Evolutionary conservation across 2,329 filamentous ascomycete species (phyloP).

Genomic region (Alternaria solani): DNA sequence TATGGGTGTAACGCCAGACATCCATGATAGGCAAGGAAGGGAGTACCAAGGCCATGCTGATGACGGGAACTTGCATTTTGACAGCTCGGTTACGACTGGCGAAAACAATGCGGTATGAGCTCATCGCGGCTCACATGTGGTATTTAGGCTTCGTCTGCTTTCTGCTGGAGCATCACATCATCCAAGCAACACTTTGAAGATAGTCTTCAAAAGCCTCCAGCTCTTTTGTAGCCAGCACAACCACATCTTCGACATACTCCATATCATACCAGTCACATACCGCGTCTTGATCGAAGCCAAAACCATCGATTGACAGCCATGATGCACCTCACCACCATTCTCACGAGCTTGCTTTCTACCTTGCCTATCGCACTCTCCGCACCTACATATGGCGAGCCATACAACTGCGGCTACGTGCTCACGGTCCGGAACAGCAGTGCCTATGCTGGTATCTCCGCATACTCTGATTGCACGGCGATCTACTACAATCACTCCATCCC

Average conservation of each 20-base stretch:
- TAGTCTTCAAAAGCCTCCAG: background rate
- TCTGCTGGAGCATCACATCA: background rate
- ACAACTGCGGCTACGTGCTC: constrained; percentile 24
- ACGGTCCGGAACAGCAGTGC: constrained; percentile 19
- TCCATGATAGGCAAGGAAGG: constrained; percentile 4
- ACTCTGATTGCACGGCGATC: constrained; percentile 9
- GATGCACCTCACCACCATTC: background rate
- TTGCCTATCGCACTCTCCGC: background rate
- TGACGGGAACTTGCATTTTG: constrained; percentile 25
- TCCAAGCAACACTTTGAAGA: background rate
- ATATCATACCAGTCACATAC: background rate
- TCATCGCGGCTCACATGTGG: constrained; percentile 7
- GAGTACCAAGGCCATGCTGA: constrained; percentile 25
- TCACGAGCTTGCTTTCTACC: background rate
- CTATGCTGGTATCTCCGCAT: constrained; percentile 16
- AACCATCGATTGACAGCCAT: background rate
- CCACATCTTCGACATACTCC: background rate
- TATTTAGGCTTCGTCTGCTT: constrained; percentile 9
- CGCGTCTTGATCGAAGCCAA: background rate
- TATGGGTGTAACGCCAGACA: constrained; percentile 12
- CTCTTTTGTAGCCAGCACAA: background rate
- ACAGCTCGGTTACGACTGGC: constrained; percentile 23
- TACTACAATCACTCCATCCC: constrained; percentile 18
- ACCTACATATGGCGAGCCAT: constrained; percentile 7
- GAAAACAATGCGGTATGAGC: background rate